Evolutionary conservation across 345 rosid species (phyloP).

Genomic region (Camelina neglecta): DNA sequence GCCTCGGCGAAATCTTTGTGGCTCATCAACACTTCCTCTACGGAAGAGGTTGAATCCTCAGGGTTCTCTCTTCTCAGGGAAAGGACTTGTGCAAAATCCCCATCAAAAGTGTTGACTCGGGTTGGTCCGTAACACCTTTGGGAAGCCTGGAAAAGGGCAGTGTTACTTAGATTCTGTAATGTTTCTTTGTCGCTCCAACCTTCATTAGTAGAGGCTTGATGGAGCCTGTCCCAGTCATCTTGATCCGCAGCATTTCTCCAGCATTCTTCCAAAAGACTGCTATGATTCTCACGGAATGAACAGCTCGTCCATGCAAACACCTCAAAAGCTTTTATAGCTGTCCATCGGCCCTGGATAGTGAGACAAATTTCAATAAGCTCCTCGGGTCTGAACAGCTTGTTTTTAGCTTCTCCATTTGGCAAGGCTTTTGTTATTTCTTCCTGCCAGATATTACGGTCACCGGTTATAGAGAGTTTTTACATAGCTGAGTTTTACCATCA

Average conservation of each 20-base stretch:
- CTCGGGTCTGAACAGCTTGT: slow-evolving; percentile 65
- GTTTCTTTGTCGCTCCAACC: slow-evolving; percentile 95
- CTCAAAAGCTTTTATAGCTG: slow-evolving; percentile 69
- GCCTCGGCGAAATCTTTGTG: slow-evolving; percentile 84
- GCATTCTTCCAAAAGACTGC: slow-evolving; percentile 77
- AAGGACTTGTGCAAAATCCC: slow-evolving; percentile 67
- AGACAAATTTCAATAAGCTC: slow-evolving; percentile 79
- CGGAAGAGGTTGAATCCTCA: slow-evolving; percentile 53
- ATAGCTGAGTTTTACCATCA: slow-evolving; percentile 9
- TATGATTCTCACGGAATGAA: slow-evolving; percentile 72
- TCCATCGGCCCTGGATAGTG: slow-evolving; percentile 53
- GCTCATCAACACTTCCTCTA: slow-evolving; percentile 83
- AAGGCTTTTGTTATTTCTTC: slow-evolving; percentile 65
- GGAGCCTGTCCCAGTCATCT: slow-evolving; percentile 79
- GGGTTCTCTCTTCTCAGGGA: slow-evolving; percentile 62
- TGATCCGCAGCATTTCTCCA: slow-evolving; percentile 85
- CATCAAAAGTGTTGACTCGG: slow-evolving; percentile 63
- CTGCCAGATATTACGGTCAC: slow-evolving; percentile 46
- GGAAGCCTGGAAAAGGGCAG: slow-evolving; percentile 79
- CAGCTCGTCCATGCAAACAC: slow-evolving; percentile 91
- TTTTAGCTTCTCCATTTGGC: slow-evolving; percentile 47
- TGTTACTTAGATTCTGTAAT: slow-evolving; percentile 60
- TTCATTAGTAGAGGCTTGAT: slow-evolving; percentile 61
- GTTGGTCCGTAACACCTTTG: slow-evolving; percentile 69
- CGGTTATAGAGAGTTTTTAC: background rate